A percentile compares a stretch with the other conserved stretches of the same genome.
Evolutionary conservation across 78 protist genomes (phyloP).

Genomic region (Protostelium mycophagum): DNA sequence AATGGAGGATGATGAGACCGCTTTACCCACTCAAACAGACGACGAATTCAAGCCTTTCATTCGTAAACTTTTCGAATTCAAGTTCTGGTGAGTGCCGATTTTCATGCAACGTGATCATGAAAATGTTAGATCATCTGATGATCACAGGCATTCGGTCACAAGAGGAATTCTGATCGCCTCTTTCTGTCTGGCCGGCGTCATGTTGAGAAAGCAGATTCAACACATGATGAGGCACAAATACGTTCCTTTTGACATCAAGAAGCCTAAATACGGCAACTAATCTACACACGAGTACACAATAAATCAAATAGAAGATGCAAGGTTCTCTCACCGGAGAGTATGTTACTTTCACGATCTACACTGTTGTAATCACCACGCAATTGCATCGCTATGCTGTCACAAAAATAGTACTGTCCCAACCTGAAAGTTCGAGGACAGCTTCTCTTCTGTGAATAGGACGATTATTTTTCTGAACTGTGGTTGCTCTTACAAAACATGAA

Average conservation of each 20-base stretch:
- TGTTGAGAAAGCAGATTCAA: constrained; percentile 80
- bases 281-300: too few species aligned
- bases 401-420: too few species aligned
- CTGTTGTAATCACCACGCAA: too few species aligned
- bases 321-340: too few species aligned
- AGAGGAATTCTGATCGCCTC: constrained; percentile 56
- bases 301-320: too few species aligned
- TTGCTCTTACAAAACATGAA: too few species aligned
- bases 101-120: not conserved
- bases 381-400: too few species aligned
- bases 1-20: constrained; percentile 30
- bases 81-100: constrained; percentile 76
- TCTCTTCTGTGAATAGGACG: too few species aligned
- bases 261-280: not conserved
- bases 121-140: not conserved
- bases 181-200: constrained; percentile 54
- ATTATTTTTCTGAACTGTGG: too few species aligned
- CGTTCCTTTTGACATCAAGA: constrained; percentile 66
- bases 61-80: constrained; percentile 84
- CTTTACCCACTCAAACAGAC: constrained; percentile 74
- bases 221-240: constrained; percentile 92
- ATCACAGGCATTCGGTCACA: constrained; percentile 44
- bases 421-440: too few species aligned
- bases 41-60: constrained; percentile 88
- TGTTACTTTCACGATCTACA: too few species aligned